Evolutionary conservation across 148 eudicot genomes (phyloP), one percentile per base, ranked within the genome.

Genomic region (Silene uniflora): DNA sequence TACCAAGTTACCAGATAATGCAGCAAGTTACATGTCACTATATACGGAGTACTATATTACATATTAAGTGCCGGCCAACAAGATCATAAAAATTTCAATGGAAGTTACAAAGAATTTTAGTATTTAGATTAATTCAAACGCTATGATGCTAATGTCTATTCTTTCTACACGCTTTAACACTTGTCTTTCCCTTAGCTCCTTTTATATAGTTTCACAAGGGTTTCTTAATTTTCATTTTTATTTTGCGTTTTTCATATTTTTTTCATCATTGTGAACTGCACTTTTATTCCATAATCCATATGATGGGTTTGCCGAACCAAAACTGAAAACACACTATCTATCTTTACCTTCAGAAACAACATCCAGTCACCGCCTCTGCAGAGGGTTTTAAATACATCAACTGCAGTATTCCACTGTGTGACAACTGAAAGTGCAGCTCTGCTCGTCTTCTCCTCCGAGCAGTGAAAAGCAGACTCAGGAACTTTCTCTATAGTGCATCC

Each of bases 401-500:
- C 85, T 16, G 82, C 80, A 56, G 83, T 79, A 78, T 90, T 89
- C 96, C 97, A 91, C 61, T 71, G 66, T 10, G 90, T 84, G 75
- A 85, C 89, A 65, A 76, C 85, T 60, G 89, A 86, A 52, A 81
- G 77, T 72, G 88, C 92, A 69, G 86, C 84, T 73, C 70, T 84
- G 9, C 65, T 89, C 18, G 89, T 84, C 80, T 61, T 84, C 76
- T 86, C 97, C 88, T 91, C 92, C 35, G 93, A 87, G 73, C 86
- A 80, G 63, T 83, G 84, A 81, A 89, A 93, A 62, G 80, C 88
- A 71, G 98, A 89, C 23, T 80, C 83, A 3, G 90, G 89, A 76
- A 91, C 74, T 85, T 91, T 93, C 84, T 91, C 93, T 54, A 93
- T 72, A 70, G 73, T 80, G 81, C 90, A 91, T 78, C 97, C 96